phyloP scores from a whole-genome alignment of 2,329 filamentous ascomycete species.

The Westerdykella ornata region DNA sequence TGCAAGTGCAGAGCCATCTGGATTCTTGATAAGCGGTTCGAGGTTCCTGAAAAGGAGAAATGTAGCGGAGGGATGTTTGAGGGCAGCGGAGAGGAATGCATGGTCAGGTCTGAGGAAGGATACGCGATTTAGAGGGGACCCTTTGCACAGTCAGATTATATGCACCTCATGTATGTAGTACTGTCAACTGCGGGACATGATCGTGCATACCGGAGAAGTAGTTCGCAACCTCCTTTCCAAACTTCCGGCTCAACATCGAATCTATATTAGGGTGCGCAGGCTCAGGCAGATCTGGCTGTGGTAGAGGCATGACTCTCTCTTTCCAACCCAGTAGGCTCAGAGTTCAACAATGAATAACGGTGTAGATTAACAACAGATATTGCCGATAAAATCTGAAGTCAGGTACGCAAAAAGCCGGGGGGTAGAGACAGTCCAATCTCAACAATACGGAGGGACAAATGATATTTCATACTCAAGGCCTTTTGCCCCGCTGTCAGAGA shows the following conservation, averaged over 20 bases:
- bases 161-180: constrained; percentile 1
- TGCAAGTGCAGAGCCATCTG: constrained; percentile 51
- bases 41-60: constrained; percentile 79
- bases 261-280: constrained; percentile 54
- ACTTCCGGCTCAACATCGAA: constrained; percentile 68
- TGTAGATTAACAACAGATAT: not conserved
- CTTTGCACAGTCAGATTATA: constrained; percentile 27
- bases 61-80: constrained; percentile 56
- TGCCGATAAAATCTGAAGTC: not conserved
- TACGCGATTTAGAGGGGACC: constrained; percentile 69
- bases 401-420: not conserved
- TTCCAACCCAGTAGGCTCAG: too few relatives aligned
- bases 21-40: constrained; percentile 61
- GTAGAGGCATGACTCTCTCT: constrained; percentile 23
- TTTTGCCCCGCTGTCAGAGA: constrained; percentile 2
- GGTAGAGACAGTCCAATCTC: not conserved
- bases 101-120: constrained; percentile 69
- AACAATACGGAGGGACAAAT: not conserved
- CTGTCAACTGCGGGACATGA: not conserved
- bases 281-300: constrained; percentile 47
- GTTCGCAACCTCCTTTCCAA: constrained; percentile 73
- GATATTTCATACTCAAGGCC: too few relatives aligned
- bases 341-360: not conserved
- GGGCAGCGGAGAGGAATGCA: constrained; percentile 61
- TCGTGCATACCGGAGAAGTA: constrained; percentile 59